Evolutionary conservation across 192 early-diverging fungal genomes (phyloP).

Genomic region (Helicostylum pulchrum): DNA sequence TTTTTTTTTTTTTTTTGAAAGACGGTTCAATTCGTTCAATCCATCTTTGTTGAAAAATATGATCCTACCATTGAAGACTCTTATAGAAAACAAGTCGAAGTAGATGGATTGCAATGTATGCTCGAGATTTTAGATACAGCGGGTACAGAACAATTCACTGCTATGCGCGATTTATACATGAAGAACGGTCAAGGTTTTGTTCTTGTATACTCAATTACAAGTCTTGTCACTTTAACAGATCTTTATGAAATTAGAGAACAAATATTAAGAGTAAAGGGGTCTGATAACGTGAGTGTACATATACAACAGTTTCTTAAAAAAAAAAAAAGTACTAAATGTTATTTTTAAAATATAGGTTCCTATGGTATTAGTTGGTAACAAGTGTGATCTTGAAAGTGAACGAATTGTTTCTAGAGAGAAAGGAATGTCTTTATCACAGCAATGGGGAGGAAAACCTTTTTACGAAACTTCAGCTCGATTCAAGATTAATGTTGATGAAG

Average conservation of each 20-base stretch:
- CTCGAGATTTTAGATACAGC: slow-evolving; percentile 92
- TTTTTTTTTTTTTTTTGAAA: not conserved
- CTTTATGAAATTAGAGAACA: slow-evolving; percentile 66
- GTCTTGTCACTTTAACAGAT: slow-evolving; percentile 72
- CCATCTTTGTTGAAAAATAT: slow-evolving; percentile 88
- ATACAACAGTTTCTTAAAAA: not conserved
- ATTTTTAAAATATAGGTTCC: slow-evolving; percentile 53
- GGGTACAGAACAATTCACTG: slow-evolving; percentile 64
- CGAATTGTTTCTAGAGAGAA: slow-evolving; percentile 65
- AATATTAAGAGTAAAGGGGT: slow-evolving; percentile 81
- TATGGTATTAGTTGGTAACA: slow-evolving; percentile 91
- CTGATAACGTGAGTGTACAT: slow-evolving; percentile 46
- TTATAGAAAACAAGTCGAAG: slow-evolving; percentile 84
- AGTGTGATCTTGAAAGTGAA: slow-evolving; percentile 81
- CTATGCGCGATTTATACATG: slow-evolving; percentile 86
- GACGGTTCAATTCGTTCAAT: slow-evolving; percentile 92
- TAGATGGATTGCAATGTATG: slow-evolving; percentile 78
- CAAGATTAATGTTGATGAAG: slow-evolving; percentile 88
- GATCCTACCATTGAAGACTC: slow-evolving; percentile 94
- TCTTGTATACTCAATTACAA: slow-evolving; percentile 79
- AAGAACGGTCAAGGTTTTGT: slow-evolving; percentile 89
- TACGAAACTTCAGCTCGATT: slow-evolving; percentile 86
- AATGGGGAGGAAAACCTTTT: slow-evolving; percentile 67
- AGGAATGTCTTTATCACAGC: slow-evolving; percentile 61
- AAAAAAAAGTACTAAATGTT: not conserved